phyloP scores from a whole-genome alignment of 345 rosid species.

The Salix dunnii region DNA sequence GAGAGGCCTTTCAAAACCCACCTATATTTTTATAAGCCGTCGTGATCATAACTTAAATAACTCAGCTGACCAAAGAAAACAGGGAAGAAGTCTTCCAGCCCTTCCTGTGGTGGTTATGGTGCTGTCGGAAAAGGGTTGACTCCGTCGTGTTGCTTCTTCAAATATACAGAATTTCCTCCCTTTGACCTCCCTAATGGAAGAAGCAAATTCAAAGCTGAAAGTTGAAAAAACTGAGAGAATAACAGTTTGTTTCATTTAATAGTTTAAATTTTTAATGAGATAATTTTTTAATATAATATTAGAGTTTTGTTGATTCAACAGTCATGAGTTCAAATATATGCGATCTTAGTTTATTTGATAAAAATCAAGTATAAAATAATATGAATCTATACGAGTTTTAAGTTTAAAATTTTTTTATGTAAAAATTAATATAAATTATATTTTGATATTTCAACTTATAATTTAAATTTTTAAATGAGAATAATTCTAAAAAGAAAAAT shows the following conservation, averaged over 20 bases:
- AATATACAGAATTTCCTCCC: background rate
- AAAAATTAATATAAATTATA: too few species aligned
- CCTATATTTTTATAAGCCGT: background rate
- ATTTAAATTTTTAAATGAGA: too few species aligned
- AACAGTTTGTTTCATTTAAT: too few species aligned
- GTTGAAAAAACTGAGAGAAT: background rate
- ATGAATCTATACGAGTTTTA: too few species aligned
- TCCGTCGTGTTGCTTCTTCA: background rate
- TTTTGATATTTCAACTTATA: too few species aligned
- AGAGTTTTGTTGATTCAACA: too few species aligned
- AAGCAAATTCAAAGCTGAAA: background rate
- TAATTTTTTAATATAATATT: too few species aligned
- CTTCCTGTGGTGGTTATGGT: background rate
- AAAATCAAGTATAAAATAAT: too few species aligned
- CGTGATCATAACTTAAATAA: background rate
- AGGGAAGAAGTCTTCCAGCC: background rate
- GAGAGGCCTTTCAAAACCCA: background rate
- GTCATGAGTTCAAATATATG: fast-evolving
- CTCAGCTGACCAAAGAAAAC: background rate
- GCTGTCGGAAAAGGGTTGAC: background rate
- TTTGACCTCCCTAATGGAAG: background rate
- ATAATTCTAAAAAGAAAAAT: background rate
- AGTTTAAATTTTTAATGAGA: too few species aligned
- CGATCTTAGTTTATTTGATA: fast-evolving
- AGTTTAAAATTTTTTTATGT: too few species aligned